phyloP scores from a whole-genome alignment of 257 asterid genomes.

The Eustoma russellianum region DNA sequence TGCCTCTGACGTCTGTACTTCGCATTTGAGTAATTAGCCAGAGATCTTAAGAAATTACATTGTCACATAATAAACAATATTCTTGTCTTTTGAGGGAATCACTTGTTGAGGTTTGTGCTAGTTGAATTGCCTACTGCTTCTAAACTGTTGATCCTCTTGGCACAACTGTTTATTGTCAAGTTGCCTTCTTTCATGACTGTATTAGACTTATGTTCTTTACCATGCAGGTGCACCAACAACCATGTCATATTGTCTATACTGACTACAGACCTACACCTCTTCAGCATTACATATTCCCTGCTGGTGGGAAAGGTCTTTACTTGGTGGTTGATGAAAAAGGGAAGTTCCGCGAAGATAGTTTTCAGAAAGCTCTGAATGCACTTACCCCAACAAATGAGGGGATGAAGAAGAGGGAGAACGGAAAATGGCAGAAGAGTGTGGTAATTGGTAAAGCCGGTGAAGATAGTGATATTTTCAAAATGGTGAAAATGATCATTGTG shows the following conservation, averaged over 20 bases:
- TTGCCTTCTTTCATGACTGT: conserved; percentile 1
- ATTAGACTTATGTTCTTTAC: conserved; percentile 12
- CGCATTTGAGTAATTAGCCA: too few species aligned
- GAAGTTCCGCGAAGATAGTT: conserved; percentile 91
- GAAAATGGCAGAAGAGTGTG: conserved; percentile 70
- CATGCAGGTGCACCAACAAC: conserved; percentile 92
- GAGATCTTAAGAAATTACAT: too few species aligned
- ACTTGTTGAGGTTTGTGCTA: too few species aligned
- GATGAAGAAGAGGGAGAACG: conserved; percentile 52
- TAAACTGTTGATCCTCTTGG: too few species aligned
- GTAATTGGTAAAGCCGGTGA: conserved; percentile 73
- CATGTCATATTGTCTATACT: conserved; percentile 94
- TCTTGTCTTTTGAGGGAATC: too few species aligned
- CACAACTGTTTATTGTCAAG: background rate
- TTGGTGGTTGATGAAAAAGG: conserved; percentile 91
- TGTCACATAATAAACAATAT: too few species aligned
- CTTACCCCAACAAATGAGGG: conserved; percentile 55
- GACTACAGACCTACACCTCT: conserved; percentile 98
- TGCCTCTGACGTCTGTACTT: too few species aligned
- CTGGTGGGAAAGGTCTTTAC: conserved; percentile 93
- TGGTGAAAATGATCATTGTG: conserved; percentile 93
- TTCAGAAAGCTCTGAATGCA: conserved; percentile 88
- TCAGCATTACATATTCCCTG: conserved; percentile 89
- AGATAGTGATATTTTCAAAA: conserved; percentile 88
- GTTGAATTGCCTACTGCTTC: too few species aligned